Evolutionary conservation across 2,329 filamentous ascomycete genomes (phyloP).

Genomic region (Penicillium sp.): DNA sequence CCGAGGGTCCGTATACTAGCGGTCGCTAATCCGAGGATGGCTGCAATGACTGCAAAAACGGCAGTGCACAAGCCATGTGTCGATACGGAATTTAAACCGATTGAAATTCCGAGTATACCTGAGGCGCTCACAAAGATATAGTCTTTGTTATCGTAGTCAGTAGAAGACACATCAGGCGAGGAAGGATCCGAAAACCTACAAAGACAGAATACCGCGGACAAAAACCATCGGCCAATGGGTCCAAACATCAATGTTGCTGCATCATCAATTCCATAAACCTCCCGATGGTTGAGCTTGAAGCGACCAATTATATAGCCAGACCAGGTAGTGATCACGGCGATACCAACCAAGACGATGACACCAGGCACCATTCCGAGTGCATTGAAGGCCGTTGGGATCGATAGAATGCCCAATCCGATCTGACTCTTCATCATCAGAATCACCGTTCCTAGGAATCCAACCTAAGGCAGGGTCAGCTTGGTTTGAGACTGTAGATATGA

Average conservation of each 20-base stretch:
- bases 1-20: slow-evolving; percentile 39
- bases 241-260: slow-evolving; percentile 59
- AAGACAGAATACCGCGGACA: slow-evolving; percentile 25
- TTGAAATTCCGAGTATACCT: slow-evolving; percentile 42
- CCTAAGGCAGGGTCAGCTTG: slow-evolving; percentile 21
- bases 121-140: slow-evolving; percentile 54
- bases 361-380: slow-evolving; percentile 52
- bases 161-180: neutral
- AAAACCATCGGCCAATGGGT: slow-evolving; percentile 52
- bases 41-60: slow-evolving; percentile 26
- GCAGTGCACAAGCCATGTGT: slow-evolving; percentile 36
- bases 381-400: slow-evolving; percentile 51
- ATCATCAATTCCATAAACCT: slow-evolving; percentile 61
- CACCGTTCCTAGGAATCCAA: slow-evolving; percentile 47
- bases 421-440: slow-evolving; percentile 51
- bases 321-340: slow-evolving; percentile 52
- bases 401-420: slow-evolving; percentile 51
- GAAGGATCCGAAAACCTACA: neutral
- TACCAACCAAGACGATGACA: slow-evolving; percentile 46
- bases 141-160: slow-evolving; percentile 50
- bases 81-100: slow-evolving; percentile 44
- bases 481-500: neutral
- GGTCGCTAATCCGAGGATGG: slow-evolving; percentile 23
- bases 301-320: slow-evolving; percentile 49
- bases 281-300: slow-evolving; percentile 57